Evolutionary conservation across 176 grass and related monocot species (phyloP).

Genomic region (Oryza australiensis): DNA sequence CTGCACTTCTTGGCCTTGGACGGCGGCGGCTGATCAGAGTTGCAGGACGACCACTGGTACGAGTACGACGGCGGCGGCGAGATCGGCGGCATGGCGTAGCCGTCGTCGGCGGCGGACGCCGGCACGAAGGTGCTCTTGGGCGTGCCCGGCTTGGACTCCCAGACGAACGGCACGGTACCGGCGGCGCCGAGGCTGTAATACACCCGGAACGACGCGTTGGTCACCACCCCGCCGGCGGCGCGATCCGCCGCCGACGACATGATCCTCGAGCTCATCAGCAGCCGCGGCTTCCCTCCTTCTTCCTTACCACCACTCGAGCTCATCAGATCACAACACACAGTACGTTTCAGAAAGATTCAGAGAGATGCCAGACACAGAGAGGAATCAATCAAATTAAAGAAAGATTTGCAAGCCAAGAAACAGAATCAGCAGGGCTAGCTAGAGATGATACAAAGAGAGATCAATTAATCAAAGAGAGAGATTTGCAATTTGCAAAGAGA

Average conservation of each 20-base stretch:
- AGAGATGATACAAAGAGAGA: not conserved
- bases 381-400: not conserved
- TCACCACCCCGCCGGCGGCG: not conserved
- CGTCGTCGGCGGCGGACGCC: not conserved
- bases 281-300: conserved; percentile 21
- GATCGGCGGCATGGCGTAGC: conserved; percentile 19
- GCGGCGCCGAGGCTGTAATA: conserved; percentile 58
- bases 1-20: not conserved
- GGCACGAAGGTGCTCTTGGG: conserved; percentile 37
- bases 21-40: not conserved
- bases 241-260: conserved; percentile 18
- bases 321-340: too few species aligned
- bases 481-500: not conserved
- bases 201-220: conserved; percentile 49
- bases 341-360: too few species aligned
- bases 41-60: not conserved
- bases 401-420: not conserved
- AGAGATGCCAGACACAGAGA: not conserved
- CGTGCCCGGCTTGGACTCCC: conserved; percentile 51
- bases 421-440: not conserved
- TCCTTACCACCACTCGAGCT: conserved; percentile 28
- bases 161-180: conserved; percentile 50
- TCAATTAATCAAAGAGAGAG: not conserved
- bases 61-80: conserved; percentile 41
- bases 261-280: conserved; percentile 39